A percentile compares a stretch with the other conserved stretches of the same genome.
Evolutionary conservation across 768 basidiomycete species (phyloP).

Genomic region (Lepiota subincarnata): DNA sequence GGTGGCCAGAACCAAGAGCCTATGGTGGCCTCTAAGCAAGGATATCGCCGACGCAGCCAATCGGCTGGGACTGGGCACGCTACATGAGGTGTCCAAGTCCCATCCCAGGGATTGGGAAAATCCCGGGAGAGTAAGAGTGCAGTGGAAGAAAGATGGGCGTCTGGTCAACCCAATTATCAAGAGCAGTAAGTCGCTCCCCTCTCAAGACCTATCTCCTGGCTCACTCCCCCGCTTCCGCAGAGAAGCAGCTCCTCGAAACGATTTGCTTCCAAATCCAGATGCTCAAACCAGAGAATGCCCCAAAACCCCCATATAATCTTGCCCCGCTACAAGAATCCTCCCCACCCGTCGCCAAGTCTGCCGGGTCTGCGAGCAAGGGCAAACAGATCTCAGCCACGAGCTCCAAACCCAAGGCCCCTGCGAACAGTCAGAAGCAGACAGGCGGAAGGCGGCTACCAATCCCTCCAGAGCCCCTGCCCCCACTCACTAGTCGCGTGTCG

Average conservation of each 20-base stretch:
- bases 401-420: constrained; percentile 14
- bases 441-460: constrained; percentile 52
- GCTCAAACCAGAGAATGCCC: constrained; percentile 65
- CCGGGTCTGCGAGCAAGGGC: constrained; percentile 30
- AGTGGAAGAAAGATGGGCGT: constrained; percentile 79
- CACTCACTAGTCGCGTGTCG: constrained; percentile 70
- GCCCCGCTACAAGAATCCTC: constrained; percentile 11
- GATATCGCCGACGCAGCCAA: constrained; percentile 86
- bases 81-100: constrained; percentile 86
- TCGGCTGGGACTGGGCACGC: constrained; percentile 69
- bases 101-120: constrained; percentile 99
- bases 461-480: constrained; percentile 74
- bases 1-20: constrained; percentile 67
- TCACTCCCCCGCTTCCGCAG: constrained; percentile 30
- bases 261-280: constrained; percentile 71
- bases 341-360: constrained; percentile 13
- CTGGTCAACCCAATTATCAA: constrained; percentile 65
- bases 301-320: constrained; percentile 56
- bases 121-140: constrained; percentile 90
- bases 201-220: neutral
- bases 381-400: constrained; percentile 42
- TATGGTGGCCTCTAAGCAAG: constrained; percentile 96
- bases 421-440: constrained; percentile 20
- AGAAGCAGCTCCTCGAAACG: constrained; percentile 75
- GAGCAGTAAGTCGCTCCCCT: constrained; percentile 55